Evolutionary conservation across 371 early-diverging fungal species (phyloP), one percentile per base, ranked within the genome.

Genomic region (Dichotomocladium elegans): DNA sequence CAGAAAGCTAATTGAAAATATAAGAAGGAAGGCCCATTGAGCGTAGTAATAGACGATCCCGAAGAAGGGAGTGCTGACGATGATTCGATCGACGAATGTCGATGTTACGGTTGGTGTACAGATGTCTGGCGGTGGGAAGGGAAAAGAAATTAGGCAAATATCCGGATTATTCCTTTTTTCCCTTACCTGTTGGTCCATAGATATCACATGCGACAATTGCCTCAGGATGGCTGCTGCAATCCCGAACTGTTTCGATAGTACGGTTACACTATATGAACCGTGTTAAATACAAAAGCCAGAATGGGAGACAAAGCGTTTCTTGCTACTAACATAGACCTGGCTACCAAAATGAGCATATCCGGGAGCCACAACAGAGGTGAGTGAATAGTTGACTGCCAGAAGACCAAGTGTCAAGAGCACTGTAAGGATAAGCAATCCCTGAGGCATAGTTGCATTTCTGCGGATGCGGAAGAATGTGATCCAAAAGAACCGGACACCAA

Each of bases 331-430:
- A 62, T 81, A 87, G 45, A 72, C 70, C 63, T 87, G 86, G 51
- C 79, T 81, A 30, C 86, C 85, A 66, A 81, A 87, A 63, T 82
- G 83, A 30, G 85, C 68, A 57, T 87, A 87, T 1, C 80, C 79
- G 11, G 88, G 88, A 22, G 83, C 81, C 12, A 86, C 76, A 8
- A 79, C 69, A 45, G 76, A 75, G 27, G 82, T 82, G 45, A 84
- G 37, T 0, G 81, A 69, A 44, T 83, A 86, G 28, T 77, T 73
- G 24, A 86, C 57, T 6, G 83, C 83, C n/a, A 83, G 68, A 22
- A 86, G 52, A 29, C 79, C 72, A 35, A 87, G 65, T 47, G 80
- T 83, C 30, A 83, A 42, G 3, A 85, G 34, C 26, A 79, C 69
- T 19, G 76, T 61, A 6, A 68, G 64, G 22, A 81, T 71, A 40